Evolutionary conservation across 1,139 yeast genomes (phyloP).

Genomic region (Pichia sp.): DNA sequence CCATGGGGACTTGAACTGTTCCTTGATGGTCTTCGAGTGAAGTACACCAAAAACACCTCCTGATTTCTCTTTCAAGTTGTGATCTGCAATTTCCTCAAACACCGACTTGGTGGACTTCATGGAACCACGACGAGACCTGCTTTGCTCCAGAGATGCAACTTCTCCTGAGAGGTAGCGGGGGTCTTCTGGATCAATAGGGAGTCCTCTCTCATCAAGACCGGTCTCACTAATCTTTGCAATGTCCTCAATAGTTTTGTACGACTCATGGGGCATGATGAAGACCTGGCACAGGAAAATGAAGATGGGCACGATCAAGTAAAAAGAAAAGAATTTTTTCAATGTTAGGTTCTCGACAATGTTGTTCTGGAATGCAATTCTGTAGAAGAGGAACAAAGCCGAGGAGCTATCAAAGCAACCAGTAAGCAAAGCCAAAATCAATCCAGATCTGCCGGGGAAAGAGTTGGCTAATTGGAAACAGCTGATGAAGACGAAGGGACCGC

Average conservation of each 20-base stretch:
- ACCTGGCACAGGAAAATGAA: constrained; percentile 71
- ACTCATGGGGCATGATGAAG: constrained; percentile 70
- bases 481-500: constrained; percentile 80
- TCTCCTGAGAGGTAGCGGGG: constrained; percentile 37
- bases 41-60: constrained; percentile 84
- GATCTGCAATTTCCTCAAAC: constrained; percentile 61
- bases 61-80: constrained; percentile 47
- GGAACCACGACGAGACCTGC: constrained; percentile 22
- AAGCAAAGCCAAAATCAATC: constrained; percentile 62
- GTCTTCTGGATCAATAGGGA: constrained; percentile 42
- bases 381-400: constrained; percentile 65
- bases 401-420: constrained; percentile 81
- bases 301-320: constrained; percentile 66
- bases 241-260: constrained; percentile 68
- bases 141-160: constrained; percentile 12
- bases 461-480: constrained; percentile 77
- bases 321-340: constrained; percentile 55
- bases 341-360: constrained; percentile 30
- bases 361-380: constrained; percentile 58
- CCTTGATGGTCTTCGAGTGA: constrained; percentile 58
- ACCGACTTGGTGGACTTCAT: constrained; percentile 45
- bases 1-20: constrained; percentile 75
- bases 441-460: constrained; percentile 66
- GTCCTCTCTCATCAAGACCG: constrained; percentile 62
- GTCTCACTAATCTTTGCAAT: constrained; percentile 66